These are phyloP conservation scores for Cylindrotheca closterium DNA, from an alignment of 108 stramenopile species.

Conservation along the genomic window DNA sequence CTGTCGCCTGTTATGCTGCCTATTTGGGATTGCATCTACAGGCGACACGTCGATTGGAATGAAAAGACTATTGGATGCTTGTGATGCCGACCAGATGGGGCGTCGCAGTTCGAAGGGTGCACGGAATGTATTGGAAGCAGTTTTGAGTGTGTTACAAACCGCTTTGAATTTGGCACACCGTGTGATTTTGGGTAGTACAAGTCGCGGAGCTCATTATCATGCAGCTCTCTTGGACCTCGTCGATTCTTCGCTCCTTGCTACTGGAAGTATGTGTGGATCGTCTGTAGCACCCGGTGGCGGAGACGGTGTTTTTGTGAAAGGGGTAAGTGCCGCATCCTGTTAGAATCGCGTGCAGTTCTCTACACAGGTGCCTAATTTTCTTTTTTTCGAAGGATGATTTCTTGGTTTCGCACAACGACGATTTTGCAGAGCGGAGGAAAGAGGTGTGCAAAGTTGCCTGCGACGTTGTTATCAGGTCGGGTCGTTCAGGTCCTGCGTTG, in stretches of 20 bases:
- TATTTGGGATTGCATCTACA: conserved; percentile 70
- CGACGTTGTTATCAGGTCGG: conserved; percentile 43
- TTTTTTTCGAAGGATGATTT: conserved; percentile 17
- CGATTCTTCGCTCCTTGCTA: conserved; percentile 67
- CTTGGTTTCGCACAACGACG: conserved; percentile 37
- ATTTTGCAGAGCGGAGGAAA: conserved; percentile 42
- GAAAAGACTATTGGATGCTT: conserved; percentile 62
- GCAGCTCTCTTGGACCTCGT: conserved; percentile 64
- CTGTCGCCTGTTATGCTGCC: conserved; percentile 60
- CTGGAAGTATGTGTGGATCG: conserved; percentile 81
- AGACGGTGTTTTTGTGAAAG: conserved; percentile 34
- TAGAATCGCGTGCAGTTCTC: neutral
- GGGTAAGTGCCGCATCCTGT: conserved; percentile 11
- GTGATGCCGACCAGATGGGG: conserved; percentile 55
- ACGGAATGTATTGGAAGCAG: conserved; percentile 48
- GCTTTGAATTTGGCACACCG: conserved; percentile 26
- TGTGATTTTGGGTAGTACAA: conserved; percentile 28
- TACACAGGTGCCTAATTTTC: too few relatives aligned
- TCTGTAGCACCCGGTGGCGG: conserved; percentile 39
- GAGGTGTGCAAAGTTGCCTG: conserved; percentile 70
- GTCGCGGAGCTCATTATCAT: conserved; percentile 37
- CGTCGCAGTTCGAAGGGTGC: conserved; percentile 24
- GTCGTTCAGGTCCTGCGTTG: conserved; percentile 39
- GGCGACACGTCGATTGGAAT: conserved; percentile 54
- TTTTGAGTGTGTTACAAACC: conserved; percentile 39